Base-by-base conservation (phyloP, 2,329 filamentous ascomycete species). In the Ophiocordyceps australis region DNA sequence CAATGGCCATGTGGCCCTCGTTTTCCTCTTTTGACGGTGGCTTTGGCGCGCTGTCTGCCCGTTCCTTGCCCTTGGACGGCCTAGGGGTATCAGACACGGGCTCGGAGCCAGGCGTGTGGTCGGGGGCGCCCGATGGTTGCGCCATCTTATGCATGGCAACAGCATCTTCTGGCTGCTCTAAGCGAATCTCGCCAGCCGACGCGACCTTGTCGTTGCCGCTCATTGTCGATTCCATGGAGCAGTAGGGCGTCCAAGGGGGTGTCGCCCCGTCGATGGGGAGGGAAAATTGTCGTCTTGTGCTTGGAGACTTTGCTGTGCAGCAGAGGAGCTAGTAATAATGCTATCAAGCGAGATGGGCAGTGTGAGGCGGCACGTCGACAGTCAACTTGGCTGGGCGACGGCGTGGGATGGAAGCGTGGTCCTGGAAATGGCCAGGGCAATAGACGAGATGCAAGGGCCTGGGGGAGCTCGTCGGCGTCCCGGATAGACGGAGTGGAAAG, bases 1-100 rank as follows among this genome's bases (percentile, higher is more conserved):
- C 57, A 33, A 61, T 57, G 23, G 55, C 55, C 29, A 58, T 45
- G 32, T 43, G 38, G 9, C 41, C 42, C 25, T 52, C 49, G 29
- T 45, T 41, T 17, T 37, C 35, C 33, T 45, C 44, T 31, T 49
- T 50, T 8, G 36, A 28, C 2, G 37, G 42, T 9, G 41, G 41
- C 5, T 40, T 31, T 6, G 43, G 32, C 11, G 40, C 35, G 10
- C 35, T 20, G 5, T 34, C 27, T 20, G 47, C 42, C 29, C 41
- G 45, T 27, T 44, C 47, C 32, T 55, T 54, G 22, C 43, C 47
- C 35, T 50, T 49, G 26, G 38, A 30, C 17, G 28, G 24, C 17
- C 30, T 24, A 8, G 33, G 25, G 17, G 32, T 28, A 22, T 35
- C 25, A 16, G 31, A 31, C 23, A 38, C 36, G 29, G 39, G 33